phyloP scores from a whole-genome alignment of 306 rosid species.

The Medicago lupulina region DNA sequence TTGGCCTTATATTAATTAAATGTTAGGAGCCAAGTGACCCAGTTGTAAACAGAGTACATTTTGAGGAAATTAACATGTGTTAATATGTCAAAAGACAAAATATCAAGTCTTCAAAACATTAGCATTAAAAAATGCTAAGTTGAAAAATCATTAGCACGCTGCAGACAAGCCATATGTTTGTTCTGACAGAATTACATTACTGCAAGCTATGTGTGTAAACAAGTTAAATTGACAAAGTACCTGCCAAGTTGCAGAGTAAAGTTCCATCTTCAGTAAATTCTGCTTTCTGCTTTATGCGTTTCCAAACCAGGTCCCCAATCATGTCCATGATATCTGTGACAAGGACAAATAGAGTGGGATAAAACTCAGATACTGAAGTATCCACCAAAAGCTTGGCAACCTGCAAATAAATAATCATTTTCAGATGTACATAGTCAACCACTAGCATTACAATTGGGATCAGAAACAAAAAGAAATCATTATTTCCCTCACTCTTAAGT shows the following conservation, averaged over 20 bases:
- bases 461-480: slow-evolving; percentile 14
- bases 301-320: slow-evolving; percentile 95
- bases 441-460: slow-evolving; percentile 28
- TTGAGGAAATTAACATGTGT: not conserved
- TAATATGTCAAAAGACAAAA: slow-evolving; percentile 30
- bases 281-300: slow-evolving; percentile 82
- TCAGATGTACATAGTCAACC: slow-evolving; percentile 34
- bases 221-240: slow-evolving; percentile 50
- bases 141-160: not conserved
- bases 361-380: slow-evolving; percentile 80
- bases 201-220: slow-evolving; percentile 9
- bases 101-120: slow-evolving; percentile 14
- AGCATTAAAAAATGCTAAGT: not conserved
- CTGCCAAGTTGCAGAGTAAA: slow-evolving; percentile 63
- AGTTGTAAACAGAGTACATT: slow-evolving; percentile 13
- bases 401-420: slow-evolving; percentile 60
- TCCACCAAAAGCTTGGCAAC: slow-evolving; percentile 94
- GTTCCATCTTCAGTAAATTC: slow-evolving; percentile 83
- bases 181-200: slow-evolving; percentile 23
- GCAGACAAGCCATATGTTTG: slow-evolving; percentile 3
- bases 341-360: slow-evolving; percentile 91
- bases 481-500: slow-evolving; percentile 20
- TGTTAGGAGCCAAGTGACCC: slow-evolving; percentile 3
- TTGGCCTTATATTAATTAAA: not conserved
- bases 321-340: slow-evolving; percentile 88